Conservation (phyloP, 768 basidiomycete genomes). For the Boletellus ananas region DNA sequence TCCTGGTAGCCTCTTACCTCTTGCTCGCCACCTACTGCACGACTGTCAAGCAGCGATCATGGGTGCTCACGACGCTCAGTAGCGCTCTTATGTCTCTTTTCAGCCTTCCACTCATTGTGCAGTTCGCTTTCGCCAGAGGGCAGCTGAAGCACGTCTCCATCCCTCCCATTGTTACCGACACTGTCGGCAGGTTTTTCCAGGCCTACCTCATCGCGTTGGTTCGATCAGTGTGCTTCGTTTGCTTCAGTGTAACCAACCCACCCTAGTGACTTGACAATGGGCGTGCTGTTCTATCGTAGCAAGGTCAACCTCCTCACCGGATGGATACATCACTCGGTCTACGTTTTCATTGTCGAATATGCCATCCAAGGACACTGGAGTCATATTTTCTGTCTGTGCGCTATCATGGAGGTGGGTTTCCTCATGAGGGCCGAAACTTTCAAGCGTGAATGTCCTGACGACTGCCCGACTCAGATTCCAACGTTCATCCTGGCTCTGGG, state of each 20-base stretch:
- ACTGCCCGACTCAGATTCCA: constrained; percentile 36
- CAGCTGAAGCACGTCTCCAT: constrained; percentile 24
- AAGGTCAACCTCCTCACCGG: constrained; percentile 50
- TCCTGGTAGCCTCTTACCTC: constrained; percentile 27
- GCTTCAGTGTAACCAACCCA: constrained; percentile 7
- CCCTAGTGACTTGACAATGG: constrained; percentile 43
- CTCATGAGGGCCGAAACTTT: not conserved
- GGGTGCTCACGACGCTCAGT: constrained; percentile 43
- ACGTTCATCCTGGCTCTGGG: constrained; percentile 50
- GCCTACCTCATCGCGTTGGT: constrained; percentile 40
- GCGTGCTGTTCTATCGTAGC: constrained; percentile 43
- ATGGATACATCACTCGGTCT: constrained; percentile 49
- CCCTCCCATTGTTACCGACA: constrained; percentile 19
- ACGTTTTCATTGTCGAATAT: constrained; percentile 41
- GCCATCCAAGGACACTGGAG: constrained; percentile 34
- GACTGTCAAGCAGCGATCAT: constrained; percentile 42
- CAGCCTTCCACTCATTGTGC: constrained; percentile 39
- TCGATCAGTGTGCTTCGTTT: constrained; percentile 11
- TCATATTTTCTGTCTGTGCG: constrained; percentile 42
- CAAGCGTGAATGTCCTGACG: not conserved
- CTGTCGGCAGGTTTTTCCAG: constrained; percentile 41
- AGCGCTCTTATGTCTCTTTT: constrained; percentile 39
- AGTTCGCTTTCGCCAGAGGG: constrained; percentile 25
- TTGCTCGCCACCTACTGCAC: constrained; percentile 29
- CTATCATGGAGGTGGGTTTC: constrained; percentile 44